Conservation (phyloP, 257 asterid genomes). For the Haberlea rhodopensis region DNA sequence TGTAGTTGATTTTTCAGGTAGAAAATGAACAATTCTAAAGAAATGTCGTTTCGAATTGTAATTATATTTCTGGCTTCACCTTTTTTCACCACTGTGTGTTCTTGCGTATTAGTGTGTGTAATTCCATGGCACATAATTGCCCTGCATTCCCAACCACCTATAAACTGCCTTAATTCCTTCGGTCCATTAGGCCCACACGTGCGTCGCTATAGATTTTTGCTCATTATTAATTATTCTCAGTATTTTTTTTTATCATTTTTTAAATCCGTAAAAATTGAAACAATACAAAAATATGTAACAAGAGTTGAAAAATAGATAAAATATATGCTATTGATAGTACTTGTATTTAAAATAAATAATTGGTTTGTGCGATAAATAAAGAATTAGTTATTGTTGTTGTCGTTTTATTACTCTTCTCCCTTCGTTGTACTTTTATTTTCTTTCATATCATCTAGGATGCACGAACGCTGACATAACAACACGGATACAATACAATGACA, state of each 20-base stretch:
- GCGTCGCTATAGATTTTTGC: background rate
- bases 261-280: too few species aligned
- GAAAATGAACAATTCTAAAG: background rate
- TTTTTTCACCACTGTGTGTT: background rate
- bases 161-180: slow-evolving; percentile 14
- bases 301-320: too few species aligned
- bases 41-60: background rate
- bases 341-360: too few species aligned
- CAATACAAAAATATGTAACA: too few species aligned
- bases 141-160: slow-evolving; percentile 22
- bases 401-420: too few species aligned
- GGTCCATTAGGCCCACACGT: slow-evolving; percentile 22
- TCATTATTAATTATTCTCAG: background rate
- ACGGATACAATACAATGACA: too few species aligned
- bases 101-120: background rate
- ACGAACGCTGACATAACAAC: too few species aligned
- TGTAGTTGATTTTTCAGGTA: background rate
- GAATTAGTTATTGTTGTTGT: too few species aligned
- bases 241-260: background rate
- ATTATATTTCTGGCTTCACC: background rate
- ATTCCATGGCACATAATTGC: slow-evolving; percentile 21
- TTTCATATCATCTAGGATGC: too few species aligned
- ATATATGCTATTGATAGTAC: too few species aligned
- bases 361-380: too few species aligned
- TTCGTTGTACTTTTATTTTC: too few species aligned